A percentile compares a stretch with the other conserved stretches of the same genome.
Conservation (phyloP, 805 yeast genomes). For the Scheffersomyces coipomensis region DNA sequence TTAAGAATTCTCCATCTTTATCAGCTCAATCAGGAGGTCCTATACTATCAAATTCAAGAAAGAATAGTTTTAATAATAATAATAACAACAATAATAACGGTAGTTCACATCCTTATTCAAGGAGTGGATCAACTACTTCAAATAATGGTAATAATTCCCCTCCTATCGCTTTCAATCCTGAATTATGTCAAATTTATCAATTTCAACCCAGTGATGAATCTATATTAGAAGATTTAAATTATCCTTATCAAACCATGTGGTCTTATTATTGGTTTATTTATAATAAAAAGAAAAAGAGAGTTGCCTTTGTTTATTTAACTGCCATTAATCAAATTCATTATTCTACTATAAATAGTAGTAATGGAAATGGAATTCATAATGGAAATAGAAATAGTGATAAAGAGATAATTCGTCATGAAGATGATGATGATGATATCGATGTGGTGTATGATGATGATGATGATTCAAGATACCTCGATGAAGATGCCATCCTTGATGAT, state of each 20-base stretch:
- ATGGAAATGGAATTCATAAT: conserved; percentile 10
- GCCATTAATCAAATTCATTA: conserved; percentile 42
- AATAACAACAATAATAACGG: not conserved
- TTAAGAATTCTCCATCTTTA: conserved; percentile 20
- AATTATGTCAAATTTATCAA: conserved; percentile 61
- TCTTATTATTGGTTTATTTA: conserved; percentile 86
- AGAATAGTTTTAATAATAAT: conserved; percentile 21
- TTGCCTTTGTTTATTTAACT: conserved; percentile 76
- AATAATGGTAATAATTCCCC: conserved; percentile 14
- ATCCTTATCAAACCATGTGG: conserved; percentile 58
- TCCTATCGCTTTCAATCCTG: conserved; percentile 13
- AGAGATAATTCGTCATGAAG: conserved; percentile 13
- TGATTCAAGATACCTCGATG: conserved; percentile 24
- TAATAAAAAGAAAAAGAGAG: conserved; percentile 88
- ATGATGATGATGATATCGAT: conserved; percentile 22
- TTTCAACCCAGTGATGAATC: conserved; percentile 61
- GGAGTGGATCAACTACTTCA: conserved; percentile 5
- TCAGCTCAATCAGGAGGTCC: conserved; percentile 13
- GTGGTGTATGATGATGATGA: conserved; percentile 23
- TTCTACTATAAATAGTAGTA: conserved; percentile 25
- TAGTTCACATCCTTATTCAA: conserved; percentile 1
- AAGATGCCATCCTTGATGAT: conserved; percentile 18
- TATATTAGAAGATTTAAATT: conserved; percentile 56
- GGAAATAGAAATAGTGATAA: conserved; percentile 9
- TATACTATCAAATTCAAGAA: conserved; percentile 15